A percentile compares a stretch with the other conserved stretches of the same genome.
phyloP scores from a whole-genome alignment of 306 rosid species.

The Abrus precatorius region DNA sequence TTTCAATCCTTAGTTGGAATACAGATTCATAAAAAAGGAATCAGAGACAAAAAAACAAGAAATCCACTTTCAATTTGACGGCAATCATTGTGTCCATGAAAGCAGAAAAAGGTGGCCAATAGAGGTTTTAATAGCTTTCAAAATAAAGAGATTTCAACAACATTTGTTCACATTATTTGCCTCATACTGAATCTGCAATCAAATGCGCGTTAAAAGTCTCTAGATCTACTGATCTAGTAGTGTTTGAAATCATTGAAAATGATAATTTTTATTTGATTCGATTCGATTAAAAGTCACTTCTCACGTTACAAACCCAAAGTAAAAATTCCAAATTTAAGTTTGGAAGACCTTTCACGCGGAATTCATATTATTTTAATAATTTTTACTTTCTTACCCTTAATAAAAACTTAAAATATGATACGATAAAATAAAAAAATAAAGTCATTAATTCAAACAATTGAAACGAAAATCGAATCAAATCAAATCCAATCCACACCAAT shows the following conservation, averaged over 20 bases:
- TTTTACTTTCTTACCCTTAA: background rate
- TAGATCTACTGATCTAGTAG: constrained; percentile 16
- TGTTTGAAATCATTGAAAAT: constrained; percentile 22
- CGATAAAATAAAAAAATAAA: background rate
- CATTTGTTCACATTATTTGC: constrained; percentile 9
- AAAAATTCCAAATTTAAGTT: background rate
- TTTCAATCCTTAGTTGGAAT: constrained; percentile 9
- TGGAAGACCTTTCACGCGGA: background rate
- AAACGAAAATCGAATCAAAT: constrained; percentile 29
- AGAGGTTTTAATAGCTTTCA: background rate
- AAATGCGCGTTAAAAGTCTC: too few relatives aligned
- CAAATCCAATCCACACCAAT: background rate
- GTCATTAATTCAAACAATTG: background rate
- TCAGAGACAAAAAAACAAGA: constrained; percentile 11
- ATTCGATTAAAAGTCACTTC: background rate
- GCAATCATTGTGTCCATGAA: background rate
- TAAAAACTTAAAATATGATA: background rate
- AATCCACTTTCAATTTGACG: constrained; percentile 36
- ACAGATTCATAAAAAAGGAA: background rate
- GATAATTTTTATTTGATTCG: background rate
- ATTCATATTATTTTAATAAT: background rate
- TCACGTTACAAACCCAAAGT: background rate
- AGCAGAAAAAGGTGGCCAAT: background rate
- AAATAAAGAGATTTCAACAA: background rate
- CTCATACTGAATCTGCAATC: constrained; percentile 1